Base-by-base conservation (phyloP, 1,139 yeast species). In the Geotrichum klebahnii region DNA sequence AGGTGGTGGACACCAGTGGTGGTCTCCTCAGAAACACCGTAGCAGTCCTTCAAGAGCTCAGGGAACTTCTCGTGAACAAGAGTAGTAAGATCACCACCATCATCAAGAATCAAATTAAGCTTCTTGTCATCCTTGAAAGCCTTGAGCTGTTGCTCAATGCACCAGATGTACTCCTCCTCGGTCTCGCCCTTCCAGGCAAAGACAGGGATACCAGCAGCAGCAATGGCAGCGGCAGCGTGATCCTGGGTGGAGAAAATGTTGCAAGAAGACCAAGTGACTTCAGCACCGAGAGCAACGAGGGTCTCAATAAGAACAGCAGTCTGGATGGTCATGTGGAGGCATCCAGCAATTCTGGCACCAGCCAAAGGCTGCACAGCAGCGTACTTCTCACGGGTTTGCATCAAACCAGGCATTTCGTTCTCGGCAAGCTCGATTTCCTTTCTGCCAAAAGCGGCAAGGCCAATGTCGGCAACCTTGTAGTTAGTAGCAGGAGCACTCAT, bases 141-240 rank as follows among this genome's bases (percentile, higher is more conserved):
- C 70, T 86, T 89, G 74, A 92, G 84, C 80, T 94, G 98, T 78
- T 92, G 98, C 79, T 94, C 97, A 67, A 92, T 89, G 82, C 99
- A 92, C 99, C 99, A 92, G 68, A 82, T 73, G 83, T 92, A 92
- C 79, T 92, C 99, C 79, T 92, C 98, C 75, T 92, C 99, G 73
- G 98, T 88, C 81, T 92, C 98, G 72, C 99, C 98, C 82, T 92
- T 92, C 98, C 98, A 94, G 67, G 99, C 99, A 66, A 89, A 94
- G 61, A 94, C 99, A 70, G 99, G 98, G 56, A 92, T 95, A 77
- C 98, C 99, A 64, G 97, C 76, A 65, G 98, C 98, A 65, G 99
- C 99, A 74, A 94, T 92, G 67, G 98, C 98, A 68, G 99, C 97
- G 67, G 99, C 98, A 64, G 97, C 97, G 73, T 92, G 97, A 76